Base-by-base conservation (phyloP, 2,329 filamentous ascomycete species). In the Verticillium isaacii region DNA sequence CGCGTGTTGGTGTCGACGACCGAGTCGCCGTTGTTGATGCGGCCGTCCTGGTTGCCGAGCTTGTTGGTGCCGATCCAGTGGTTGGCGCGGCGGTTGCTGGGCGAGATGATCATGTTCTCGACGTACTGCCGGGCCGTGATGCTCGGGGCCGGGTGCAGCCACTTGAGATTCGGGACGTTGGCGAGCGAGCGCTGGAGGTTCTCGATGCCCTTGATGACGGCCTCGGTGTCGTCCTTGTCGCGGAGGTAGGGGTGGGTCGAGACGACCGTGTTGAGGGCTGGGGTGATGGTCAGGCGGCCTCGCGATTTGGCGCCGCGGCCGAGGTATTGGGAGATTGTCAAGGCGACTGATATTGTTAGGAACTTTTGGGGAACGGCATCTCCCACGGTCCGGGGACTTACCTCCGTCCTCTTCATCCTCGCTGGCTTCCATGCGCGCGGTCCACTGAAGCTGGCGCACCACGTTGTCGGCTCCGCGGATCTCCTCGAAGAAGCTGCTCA, bases 171-270 rank as follows among this genome's bases (percentile, higher is more conserved):
- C 15, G 81, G 72, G 56, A 88, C 80, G 36, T 77, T 80, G 36
- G 77, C 75, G 19, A 90, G 76, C 3, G 85, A 80, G 1, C 77
- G 72, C 58, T 84, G 77, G 62, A 90, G 73, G 64, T 84, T 85
- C 73, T 89, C 82, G 68, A 91, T 83, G 32, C 86, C 85, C 57
- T 80, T 77, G 58, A 87, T 83, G n/a, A 89, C 85, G n/a, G 86
- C 85, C 57, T 82, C 80, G 25, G 83, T 79, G 72, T 91, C 88
- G 61, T 80, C 79, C 19, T 80, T 71, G 62, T 86, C 78, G n/a
- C 79, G 78, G 2, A 89, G 79, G 72, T 87, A 89, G 0, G 88
- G 88, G 1, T 82, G 72, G 19, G 80, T 80, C 17, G 83, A 83
- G 15, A 90, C 85, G 1, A 81, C 75, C 66, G 89, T 87, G 66